A percentile compares a stretch with the other conserved stretches of the same genome.
These are phyloP conservation scores for Botrytis paeoniae DNA, from an alignment of 2,329 filamentous ascomycete genomes.

Conservation along the genomic window DNA sequence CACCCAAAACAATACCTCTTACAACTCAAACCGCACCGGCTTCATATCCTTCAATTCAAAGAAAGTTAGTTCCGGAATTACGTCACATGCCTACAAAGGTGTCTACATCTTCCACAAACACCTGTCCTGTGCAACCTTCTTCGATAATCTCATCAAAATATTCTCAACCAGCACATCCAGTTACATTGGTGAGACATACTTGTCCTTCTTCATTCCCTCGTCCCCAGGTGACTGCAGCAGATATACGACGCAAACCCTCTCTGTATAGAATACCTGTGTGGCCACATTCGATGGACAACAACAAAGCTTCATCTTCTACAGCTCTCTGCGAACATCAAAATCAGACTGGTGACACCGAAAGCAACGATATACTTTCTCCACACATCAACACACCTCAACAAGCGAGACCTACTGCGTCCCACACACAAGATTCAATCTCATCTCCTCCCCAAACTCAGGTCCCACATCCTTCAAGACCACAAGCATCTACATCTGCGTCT, in stretches of 20 bases:
- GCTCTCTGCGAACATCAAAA: not conserved
- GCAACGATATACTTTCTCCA: too few species aligned
- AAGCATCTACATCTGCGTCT: constrained; percentile 1
- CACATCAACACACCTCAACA: not conserved
- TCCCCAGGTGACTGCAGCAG: constrained; percentile 15
- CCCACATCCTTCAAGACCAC: constrained; percentile 5
- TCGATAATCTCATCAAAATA: not conserved
- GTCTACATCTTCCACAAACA: not conserved
- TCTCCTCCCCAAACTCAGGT: not conserved
- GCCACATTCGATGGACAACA: not conserved
- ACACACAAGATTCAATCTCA: not conserved
- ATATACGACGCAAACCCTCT: constrained; percentile 33
- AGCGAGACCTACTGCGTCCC: not conserved
- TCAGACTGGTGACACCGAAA: too few species aligned
- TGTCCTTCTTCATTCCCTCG: not conserved
- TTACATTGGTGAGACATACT: not conserved
- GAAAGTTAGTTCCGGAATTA: not conserved
- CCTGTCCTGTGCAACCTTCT: not conserved
- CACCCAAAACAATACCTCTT: constrained; percentile 20
- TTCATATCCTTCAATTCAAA: not conserved
- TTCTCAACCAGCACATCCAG: not conserved
- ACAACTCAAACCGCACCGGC: constrained; percentile 13
- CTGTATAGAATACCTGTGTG: constrained; percentile 33
- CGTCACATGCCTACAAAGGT: not conserved
- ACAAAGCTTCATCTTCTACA: not conserved